A percentile compares a stretch with the other conserved stretches of the same genome.
These are phyloP conservation scores for Microstegium vimineum DNA, from an alignment of 176 grass and related monocot species.

Conservation along the genomic window DNA sequence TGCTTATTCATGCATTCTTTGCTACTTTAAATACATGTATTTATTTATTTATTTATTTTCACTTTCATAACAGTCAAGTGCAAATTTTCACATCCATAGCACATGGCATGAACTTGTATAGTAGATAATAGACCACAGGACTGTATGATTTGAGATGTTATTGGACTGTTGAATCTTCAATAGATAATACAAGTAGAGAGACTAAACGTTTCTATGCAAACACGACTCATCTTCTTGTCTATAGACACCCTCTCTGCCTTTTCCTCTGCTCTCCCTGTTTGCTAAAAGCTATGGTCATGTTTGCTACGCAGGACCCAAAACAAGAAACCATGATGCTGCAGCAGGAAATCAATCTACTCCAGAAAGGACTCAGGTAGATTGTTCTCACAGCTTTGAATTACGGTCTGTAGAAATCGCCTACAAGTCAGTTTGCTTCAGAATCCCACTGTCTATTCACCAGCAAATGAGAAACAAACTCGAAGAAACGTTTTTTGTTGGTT, in stretches of 20 bases:
- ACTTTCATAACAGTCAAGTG: background rate
- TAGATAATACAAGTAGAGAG: too few species aligned
- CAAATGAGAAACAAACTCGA: background rate
- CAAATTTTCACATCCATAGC: background rate
- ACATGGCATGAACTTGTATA: background rate
- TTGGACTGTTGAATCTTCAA: too few species aligned
- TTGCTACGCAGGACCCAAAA: conserved; percentile 59
- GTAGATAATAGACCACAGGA: background rate
- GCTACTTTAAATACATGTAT: background rate
- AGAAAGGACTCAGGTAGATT: conserved; percentile 77
- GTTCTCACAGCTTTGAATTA: background rate
- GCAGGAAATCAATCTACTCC: conserved; percentile 76
- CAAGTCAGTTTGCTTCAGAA: background rate
- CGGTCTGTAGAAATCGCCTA: background rate
- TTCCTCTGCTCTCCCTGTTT: background rate
- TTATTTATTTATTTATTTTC: background rate
- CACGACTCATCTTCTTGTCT: background rate
- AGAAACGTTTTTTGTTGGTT: background rate
- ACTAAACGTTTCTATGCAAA: too few species aligned
- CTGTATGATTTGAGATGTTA: background rate
- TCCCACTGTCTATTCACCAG: background rate
- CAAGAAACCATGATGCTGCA: conserved; percentile 62
- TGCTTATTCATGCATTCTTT: background rate
- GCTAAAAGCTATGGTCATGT: conserved; percentile 11
- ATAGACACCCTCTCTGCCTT: background rate